Base-by-base conservation (phyloP, 2,329 filamentous ascomycete genomes). In the Lecanicillium sp. region DNA sequence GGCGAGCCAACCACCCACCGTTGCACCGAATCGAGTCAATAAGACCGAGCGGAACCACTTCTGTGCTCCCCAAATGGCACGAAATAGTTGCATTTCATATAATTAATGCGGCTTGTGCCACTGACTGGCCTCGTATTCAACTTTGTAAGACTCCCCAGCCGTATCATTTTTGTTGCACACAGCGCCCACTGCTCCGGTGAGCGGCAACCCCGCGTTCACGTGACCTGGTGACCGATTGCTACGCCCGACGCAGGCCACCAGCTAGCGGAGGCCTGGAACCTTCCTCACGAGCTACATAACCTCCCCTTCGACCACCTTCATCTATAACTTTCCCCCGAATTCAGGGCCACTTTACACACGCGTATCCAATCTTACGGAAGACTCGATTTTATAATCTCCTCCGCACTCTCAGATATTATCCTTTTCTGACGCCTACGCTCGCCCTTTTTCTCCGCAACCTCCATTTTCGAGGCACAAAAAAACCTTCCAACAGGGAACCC, bases 121-220 rank as follows among this genome's bases (percentile, higher is more conserved):
- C n/a, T n/a, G n/a, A n/a, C n/a, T n/a, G n/a, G n/a, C n/a, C n/a
- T n/a, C n/a, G n/a, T n/a, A n/a, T n/a, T n/a, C n/a, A n/a, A n/a
- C n/a, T n/a, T n/a, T n/a, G n/a, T n/a, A n/a, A n/a, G n/a, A n/a
- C n/a, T n/a, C n/a, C n/a, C n/a, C n/a, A n/a, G 6, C 26, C 20
- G 6, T 24, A 15, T 26, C 29, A 35, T n/a, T 20, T 36, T 7
- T 11, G 7, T 24, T 21, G 20, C 23, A 17, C 19, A 24, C 23
- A 8, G 15, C n/a, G 33, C 17, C 23, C 26, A 14, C 32, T 36
- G 19, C 36, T 40, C 29, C 29, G 36, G 5, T 17, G 29, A 29
- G 9, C 44, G 29, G 17, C 47, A 60, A 57, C 62, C 62, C 62
- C 60, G 57, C 60, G 52, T 48, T 56, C 64, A 66, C 64, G 64